Evolutionary conservation across 2,329 filamentous ascomycete genomes (phyloP).

Genomic region (Verticillium dahliae): DNA sequence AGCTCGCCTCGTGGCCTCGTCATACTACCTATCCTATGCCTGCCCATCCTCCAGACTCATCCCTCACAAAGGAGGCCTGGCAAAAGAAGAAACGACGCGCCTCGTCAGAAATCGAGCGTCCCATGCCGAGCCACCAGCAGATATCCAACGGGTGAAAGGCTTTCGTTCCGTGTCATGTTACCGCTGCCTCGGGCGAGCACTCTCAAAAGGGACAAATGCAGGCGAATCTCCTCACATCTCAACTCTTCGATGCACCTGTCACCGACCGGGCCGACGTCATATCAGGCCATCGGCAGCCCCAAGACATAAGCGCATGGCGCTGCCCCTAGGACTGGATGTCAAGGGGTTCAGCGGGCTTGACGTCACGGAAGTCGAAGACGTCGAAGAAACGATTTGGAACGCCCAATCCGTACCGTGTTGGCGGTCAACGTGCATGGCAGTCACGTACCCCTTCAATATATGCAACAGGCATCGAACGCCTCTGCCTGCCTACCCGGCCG

Average conservation of each 20-base stretch:
- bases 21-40: no score
- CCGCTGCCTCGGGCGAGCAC: neutral
- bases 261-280: neutral
- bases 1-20: no score
- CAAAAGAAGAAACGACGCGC: no score
- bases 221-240: neutral
- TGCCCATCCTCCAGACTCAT: neutral
- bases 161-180: neutral
- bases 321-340: neutral
- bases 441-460: no score
- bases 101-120: no score
- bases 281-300: neutral
- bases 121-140: neutral
- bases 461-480: neutral
- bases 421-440: no score
- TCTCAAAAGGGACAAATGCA: neutral
- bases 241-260: neutral
- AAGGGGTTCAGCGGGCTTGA: neutral
- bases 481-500: neutral
- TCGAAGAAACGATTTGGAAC: neutral
- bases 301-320: neutral
- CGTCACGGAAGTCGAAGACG: neutral
- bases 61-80: neutral
- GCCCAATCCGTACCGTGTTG: no score
- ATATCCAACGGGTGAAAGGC: no score